Conservation (phyloP, 495 filamentous ascomycete genomes). For the Immersiella caudata region DNA sequence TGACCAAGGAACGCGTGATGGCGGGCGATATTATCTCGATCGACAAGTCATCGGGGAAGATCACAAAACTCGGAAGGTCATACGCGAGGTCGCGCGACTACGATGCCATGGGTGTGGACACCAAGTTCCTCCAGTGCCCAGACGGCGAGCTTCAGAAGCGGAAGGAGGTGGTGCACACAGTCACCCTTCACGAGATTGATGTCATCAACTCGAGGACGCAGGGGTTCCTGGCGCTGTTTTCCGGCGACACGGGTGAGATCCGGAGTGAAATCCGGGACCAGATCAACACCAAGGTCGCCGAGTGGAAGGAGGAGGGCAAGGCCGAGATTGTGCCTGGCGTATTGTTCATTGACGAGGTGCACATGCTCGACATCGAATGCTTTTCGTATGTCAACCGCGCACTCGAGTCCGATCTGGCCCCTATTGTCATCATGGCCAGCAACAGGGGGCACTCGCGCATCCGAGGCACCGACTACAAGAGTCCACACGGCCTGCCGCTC, state of each 20-base stretch:
- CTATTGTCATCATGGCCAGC: constrained; percentile 99
- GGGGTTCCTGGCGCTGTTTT: constrained; percentile 94
- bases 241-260: constrained; percentile 98
- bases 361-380: constrained; percentile 99
- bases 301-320: constrained; percentile 99
- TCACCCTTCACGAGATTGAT: constrained; percentile 96
- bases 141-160: constrained; percentile 97
- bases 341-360: constrained; percentile 97
- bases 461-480: constrained; percentile 86
- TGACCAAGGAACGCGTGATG: constrained; percentile 98
- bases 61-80: constrained; percentile 91
- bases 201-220: constrained; percentile 98
- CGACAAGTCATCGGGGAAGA: constrained; percentile 96
- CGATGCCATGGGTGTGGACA: constrained; percentile 98
- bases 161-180: constrained; percentile 95
- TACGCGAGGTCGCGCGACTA: constrained; percentile 95
- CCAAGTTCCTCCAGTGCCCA: constrained; percentile 97
- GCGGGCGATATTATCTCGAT: constrained; percentile 98
- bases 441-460: constrained; percentile 93
- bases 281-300: constrained; percentile 96
- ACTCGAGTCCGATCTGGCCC: constrained; percentile 87
- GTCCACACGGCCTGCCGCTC: constrained; percentile 89
- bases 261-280: constrained; percentile 95
- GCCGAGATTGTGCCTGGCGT: constrained; percentile 97
- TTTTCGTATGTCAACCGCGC: constrained; percentile 98